Base-by-base conservation (phyloP, 805 yeast species). In the Isabelozyma pseudorhagii region DNA sequence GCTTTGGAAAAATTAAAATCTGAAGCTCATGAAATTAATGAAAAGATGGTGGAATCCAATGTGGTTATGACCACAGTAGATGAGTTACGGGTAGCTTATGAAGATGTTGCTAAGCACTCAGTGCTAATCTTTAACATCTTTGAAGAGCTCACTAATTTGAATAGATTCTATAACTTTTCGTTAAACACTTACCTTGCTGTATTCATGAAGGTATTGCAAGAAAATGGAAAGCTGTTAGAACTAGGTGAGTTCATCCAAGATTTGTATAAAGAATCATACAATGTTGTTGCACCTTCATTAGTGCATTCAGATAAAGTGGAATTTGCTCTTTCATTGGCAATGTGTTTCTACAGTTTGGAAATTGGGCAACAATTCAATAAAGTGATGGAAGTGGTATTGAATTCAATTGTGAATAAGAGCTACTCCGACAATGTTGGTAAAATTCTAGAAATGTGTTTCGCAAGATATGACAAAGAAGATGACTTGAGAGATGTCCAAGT, bases 1-100 rank as follows among this genome's bases (percentile, higher is more conserved):
- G 80, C 85, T 1, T 69, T 92, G 45, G 94, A 87, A 56, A 62
- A 58, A 0, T 66, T 93, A 46, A 92, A 93, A 60, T 51, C 61
- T 0, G 91, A 91, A 55, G 72, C 96, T 0, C 55, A 53, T 0
- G 75, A 76, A 14, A 77, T 89, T 13, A 78, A 79, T 38, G 48
- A 49, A 1, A 83, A 85, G 59, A 74, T 87, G 50, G 56, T 53
- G 1, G 84, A 84, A 47, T 80, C 92, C 0, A 71, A 71, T 2
- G 58, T 59, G 6, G 80, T 89, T 3, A 79, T 89, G 74, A 63
- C 55, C 1, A 72, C 78, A 4, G 80, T 89, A 13, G 83, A 82
- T 5, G 60, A 60, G 2, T 71, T 79, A 1, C 66, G 83, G 48
- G 64, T 64, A 7, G 60, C 69, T 29, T 90, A 78, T 57, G 61